Conservation (phyloP, 495 filamentous ascomycete genomes). For the Podospora australis region DNA sequence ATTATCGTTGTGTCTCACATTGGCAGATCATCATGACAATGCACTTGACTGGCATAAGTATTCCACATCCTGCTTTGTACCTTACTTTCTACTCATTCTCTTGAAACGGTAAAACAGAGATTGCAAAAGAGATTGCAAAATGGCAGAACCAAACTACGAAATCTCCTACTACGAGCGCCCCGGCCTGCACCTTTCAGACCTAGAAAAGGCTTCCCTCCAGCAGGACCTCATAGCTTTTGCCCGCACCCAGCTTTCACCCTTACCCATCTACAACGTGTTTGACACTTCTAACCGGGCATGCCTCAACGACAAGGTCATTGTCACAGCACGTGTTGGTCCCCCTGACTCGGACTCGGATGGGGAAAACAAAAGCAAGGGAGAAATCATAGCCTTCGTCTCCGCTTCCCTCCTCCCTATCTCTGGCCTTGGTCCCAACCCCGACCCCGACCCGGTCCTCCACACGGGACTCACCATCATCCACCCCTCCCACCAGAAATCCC, state of each 20-base stretch:
- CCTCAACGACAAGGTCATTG: constrained; percentile 7
- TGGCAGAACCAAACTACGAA: neutral
- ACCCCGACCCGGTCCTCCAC: neutral
- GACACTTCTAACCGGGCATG: neutral
- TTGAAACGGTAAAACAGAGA: no score
- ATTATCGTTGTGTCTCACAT: no score
- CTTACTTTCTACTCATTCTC: no score
- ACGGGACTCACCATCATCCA: constrained; percentile 1
- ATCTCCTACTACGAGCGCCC: neutral
- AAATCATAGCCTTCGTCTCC: constrained; percentile 3
- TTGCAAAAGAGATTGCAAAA: no score
- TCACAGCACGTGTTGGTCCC: neutral
- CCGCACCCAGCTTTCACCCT: neutral
- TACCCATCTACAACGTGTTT: constrained; percentile 2
- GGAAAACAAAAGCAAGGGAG: neutral
- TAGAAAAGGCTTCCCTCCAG: neutral
- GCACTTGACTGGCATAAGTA: no score
- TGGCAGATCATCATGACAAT: no score
- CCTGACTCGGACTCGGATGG: neutral
- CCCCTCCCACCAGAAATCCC: neutral
- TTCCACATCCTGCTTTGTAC: no score
- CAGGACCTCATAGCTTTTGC: neutral
- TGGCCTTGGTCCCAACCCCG: neutral
- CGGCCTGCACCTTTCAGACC: neutral
- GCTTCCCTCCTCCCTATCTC: neutral